A percentile compares a stretch with the other conserved stretches of the same genome.
Evolutionary conservation across 1,284 basidiomycete species (phyloP).

Genomic region (Wolfiporia cocos): DNA sequence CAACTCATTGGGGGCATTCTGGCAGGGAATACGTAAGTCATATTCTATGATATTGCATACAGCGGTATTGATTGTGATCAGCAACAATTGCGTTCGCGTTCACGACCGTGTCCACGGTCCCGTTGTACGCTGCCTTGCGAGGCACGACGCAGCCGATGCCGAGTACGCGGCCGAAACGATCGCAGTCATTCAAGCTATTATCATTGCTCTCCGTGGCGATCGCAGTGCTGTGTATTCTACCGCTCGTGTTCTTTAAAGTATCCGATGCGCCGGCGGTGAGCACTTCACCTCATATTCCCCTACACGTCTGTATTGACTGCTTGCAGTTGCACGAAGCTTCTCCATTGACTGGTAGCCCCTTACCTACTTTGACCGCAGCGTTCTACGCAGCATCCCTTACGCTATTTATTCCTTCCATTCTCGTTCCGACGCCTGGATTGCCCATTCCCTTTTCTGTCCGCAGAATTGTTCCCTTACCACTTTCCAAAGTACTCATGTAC

Average conservation of each 20-base stretch:
- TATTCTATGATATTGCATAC: not conserved
- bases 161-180: slow-evolving; percentile 38
- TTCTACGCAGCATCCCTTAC: slow-evolving; percentile 50
- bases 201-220: slow-evolving; percentile 44
- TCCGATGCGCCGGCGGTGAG: slow-evolving; percentile 37
- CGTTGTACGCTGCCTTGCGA: slow-evolving; percentile 55
- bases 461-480: slow-evolving; percentile 37
- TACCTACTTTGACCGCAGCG: slow-evolving; percentile 31
- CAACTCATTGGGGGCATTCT: slow-evolving; percentile 41
- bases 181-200: slow-evolving; percentile 52
- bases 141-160: slow-evolving; percentile 29
- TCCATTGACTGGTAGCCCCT: slow-evolving; percentile 19
- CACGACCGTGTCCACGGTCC: slow-evolving; percentile 54
- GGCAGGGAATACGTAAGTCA: slow-evolving; percentile 61
- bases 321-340: slow-evolving; percentile 16
- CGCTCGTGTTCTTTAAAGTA: slow-evolving; percentile 49
- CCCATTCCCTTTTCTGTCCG: slow-evolving; percentile 39
- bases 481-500: slow-evolving; percentile 39
- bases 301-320: slow-evolving; percentile 1
- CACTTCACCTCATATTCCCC: slow-evolving; percentile 9
- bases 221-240: slow-evolving; percentile 46
- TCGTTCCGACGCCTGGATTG: slow-evolving; percentile 47
- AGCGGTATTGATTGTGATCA: slow-evolving; percentile 13
- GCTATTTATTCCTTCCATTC: slow-evolving; percentile 52
- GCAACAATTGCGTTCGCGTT: slow-evolving; percentile 58